Conservation (phyloP, 2,329 filamentous ascomycete genomes). For the Beauveria asiatica region DNA sequence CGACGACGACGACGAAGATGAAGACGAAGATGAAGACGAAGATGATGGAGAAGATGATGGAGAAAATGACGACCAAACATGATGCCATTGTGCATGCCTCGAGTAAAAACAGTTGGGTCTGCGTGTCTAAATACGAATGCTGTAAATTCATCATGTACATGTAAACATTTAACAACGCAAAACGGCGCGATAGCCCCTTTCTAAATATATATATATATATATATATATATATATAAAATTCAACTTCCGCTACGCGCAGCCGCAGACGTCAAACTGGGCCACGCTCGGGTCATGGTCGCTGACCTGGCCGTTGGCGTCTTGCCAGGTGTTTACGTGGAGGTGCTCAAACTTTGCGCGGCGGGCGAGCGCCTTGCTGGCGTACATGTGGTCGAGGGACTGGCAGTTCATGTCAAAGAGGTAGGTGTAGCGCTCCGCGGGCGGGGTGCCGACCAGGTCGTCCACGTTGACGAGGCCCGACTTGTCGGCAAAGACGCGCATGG, state of each 20-base stretch:
- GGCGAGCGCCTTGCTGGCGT: constrained; percentile 46
- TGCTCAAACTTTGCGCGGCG: constrained; percentile 49
- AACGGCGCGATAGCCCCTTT: not conserved
- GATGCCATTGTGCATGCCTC: not conserved
- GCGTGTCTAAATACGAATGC: not conserved
- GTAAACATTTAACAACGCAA: not conserved
- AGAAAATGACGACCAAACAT: not conserved
- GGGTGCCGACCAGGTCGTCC: constrained; percentile 48
- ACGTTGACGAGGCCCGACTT: constrained; percentile 51
- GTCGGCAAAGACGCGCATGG: constrained; percentile 44
- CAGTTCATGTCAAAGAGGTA: constrained; percentile 63
- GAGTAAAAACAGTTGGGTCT: not conserved
- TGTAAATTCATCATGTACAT: constrained; percentile 1
- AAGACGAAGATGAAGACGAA: constrained; percentile 5
- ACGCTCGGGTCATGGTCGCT: constrained; percentile 65
- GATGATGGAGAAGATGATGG: constrained; percentile 17
- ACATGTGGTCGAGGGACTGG: constrained; percentile 64
- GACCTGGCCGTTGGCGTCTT: constrained; percentile 43
- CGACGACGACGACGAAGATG: constrained; percentile 13
- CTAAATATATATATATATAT: no score
- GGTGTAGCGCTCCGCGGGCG: constrained; percentile 54
- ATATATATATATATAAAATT: no score
- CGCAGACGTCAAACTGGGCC: constrained; percentile 53
- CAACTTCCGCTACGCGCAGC: constrained; percentile 16
- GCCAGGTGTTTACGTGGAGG: constrained; percentile 65